phyloP scores from a whole-genome alignment of 2,329 filamentous ascomycete species.

The Fusarium brachygibbosum region DNA sequence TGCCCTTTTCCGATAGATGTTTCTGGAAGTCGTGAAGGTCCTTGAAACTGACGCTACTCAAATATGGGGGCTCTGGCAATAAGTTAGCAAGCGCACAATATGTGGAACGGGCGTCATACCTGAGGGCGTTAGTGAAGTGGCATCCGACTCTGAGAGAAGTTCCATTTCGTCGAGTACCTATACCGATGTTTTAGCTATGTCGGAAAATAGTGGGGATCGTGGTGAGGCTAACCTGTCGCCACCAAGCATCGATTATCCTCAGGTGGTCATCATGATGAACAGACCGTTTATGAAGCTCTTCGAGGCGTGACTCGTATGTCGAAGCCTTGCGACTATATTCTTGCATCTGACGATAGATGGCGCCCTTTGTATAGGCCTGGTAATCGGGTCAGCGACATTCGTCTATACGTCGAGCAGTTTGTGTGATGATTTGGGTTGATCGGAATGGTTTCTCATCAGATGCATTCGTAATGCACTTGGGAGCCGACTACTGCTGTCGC shows the following conservation, averaged over 20 bases:
- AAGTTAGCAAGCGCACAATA: slow-evolving; percentile 42
- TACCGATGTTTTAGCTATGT: slow-evolving; percentile 26
- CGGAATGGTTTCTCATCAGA: slow-evolving; percentile 40
- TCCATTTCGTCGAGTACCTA: slow-evolving; percentile 75
- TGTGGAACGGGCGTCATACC: slow-evolving; percentile 42
- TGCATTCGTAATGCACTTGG: slow-evolving; percentile 43
- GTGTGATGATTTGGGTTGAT: slow-evolving; percentile 36
- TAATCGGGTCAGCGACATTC: slow-evolving; percentile 47
- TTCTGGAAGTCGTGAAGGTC: slow-evolving; percentile 80
- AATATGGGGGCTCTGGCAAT: slow-evolving; percentile 65
- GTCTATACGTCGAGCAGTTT: slow-evolving; percentile 40
- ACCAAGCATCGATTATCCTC: slow-evolving; percentile 92
- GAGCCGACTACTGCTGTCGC: slow-evolving; percentile 52
- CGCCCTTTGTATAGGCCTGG: slow-evolving; percentile 77
- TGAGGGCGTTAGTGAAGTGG: slow-evolving; percentile 40
- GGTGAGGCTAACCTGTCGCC: slow-evolving; percentile 79
- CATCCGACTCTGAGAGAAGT: slow-evolving; percentile 66
- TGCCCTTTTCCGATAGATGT: slow-evolving; percentile 82
- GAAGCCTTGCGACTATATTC: slow-evolving; percentile 94
- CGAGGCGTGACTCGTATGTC: slow-evolving; percentile 83
- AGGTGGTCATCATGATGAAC: slow-evolving; percentile 93
- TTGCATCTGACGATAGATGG: slow-evolving; percentile 96
- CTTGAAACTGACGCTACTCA: slow-evolving; percentile 72
- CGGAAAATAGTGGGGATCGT: background rate
- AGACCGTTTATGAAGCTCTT: slow-evolving; percentile 82